phyloP scores from a whole-genome alignment of 192 early-diverging fungal genomes.

The Piromyces finnis region DNA sequence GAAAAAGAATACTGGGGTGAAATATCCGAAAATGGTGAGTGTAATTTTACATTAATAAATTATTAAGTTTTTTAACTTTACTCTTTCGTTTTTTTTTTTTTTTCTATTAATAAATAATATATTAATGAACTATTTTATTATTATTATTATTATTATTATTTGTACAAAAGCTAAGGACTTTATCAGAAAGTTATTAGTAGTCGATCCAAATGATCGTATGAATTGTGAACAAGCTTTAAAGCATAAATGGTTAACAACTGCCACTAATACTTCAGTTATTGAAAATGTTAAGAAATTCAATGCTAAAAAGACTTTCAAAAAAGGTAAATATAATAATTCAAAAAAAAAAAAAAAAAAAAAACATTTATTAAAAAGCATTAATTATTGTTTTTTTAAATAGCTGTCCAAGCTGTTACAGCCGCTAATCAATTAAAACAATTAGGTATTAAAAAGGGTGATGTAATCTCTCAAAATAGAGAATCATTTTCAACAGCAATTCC shows the following conservation, averaged over 20 bases:
- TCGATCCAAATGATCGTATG: conserved; percentile 53
- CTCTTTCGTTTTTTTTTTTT: no score
- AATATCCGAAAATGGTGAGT: conserved; percentile 9
- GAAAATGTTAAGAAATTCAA: background rate
- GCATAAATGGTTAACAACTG: conserved; percentile 67
- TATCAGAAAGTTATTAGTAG: conserved; percentile 39
- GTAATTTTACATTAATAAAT: no score
- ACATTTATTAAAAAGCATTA: no score
- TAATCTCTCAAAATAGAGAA: background rate
- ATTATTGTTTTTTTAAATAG: background rate
- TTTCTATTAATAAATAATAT: background rate
- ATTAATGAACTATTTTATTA: background rate
- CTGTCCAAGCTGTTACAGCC: background rate
- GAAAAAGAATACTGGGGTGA: conserved; percentile 24
- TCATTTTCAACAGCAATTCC: background rate
- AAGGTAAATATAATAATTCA: background rate
- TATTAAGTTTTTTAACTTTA: no score
- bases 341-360: no score
- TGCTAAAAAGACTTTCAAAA: background rate
- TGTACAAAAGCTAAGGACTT: conserved; percentile 50
- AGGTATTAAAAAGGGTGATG: background rate
- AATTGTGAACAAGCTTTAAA: conserved; percentile 63
- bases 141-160: background rate
- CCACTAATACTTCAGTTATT: conserved; percentile 4
- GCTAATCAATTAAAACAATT: background rate